These are phyloP conservation scores for Dentipellis sp. DNA, from an alignment of 768 basidiomycete genomes.

Conservation along the genomic window DNA sequence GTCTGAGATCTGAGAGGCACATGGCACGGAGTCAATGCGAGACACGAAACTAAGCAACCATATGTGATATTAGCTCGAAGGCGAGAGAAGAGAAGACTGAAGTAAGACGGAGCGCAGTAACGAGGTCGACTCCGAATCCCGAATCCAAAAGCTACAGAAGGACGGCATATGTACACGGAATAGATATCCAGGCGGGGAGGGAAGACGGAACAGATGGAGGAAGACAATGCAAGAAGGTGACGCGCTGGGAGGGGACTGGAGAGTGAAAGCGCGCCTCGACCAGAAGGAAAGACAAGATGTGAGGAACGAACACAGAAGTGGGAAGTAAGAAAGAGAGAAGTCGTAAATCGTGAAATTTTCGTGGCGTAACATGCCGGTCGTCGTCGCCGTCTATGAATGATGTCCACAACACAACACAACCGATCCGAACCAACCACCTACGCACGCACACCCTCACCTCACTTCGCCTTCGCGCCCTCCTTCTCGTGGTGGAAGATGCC, in stretches of 20 bases:
- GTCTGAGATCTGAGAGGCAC: too few relatives aligned
- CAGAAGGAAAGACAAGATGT: background rate
- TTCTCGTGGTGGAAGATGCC: slow-evolving; percentile 12
- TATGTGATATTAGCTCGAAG: background rate
- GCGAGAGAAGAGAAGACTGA: background rate
- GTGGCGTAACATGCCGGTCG: background rate
- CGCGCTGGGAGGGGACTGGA: background rate
- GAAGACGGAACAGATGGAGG: background rate
- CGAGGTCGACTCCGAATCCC: too few relatives aligned
- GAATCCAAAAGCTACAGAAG: background rate
- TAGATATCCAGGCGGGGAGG: background rate
- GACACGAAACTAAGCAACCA: background rate
- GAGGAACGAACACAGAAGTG: background rate
- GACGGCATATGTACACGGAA: background rate
- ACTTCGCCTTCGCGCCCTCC: slow-evolving; percentile 7
- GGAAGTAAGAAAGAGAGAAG: background rate
- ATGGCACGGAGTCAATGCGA: background rate
- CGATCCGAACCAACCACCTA: background rate
- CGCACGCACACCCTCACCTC: background rate
- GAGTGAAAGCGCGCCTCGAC: background rate
- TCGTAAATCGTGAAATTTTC: background rate
- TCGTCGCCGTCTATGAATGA: background rate
- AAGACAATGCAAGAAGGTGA: background rate
- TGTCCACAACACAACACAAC: background rate
- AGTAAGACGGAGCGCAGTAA: background rate